Base-by-base conservation (phyloP, 2,329 filamentous ascomycete genomes). In the Xenosphaeropsis pyriputrescens region DNA sequence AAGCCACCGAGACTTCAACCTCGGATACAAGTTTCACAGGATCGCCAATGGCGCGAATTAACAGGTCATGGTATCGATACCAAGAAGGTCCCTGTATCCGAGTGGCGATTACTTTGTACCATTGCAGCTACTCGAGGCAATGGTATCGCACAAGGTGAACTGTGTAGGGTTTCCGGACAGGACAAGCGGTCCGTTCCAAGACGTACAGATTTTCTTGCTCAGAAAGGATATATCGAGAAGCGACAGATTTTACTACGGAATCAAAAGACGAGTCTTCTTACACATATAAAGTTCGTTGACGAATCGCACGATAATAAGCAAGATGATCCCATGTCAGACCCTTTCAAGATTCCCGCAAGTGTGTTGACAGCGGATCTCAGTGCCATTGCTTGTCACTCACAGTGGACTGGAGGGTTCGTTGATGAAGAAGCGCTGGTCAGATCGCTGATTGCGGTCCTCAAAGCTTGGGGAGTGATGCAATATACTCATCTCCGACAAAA, bases 151-250 rank as follows among this genome's bases (percentile, higher is more conserved):
- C 74, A 79, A 53, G 70, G 69, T 31, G 72, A 77, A 41, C 59
- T 78, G 17, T 67, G 69, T 13, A 64, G 65, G 15, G 56, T 74
- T 1, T 70, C 71, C 11, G 63, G 66, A 16, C 74, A 78, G 50
- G 74, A 78, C 52, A 78, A 78, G 49, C 66, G 73, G 36, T 77
- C 73, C 1, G 64, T 78, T 2, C 73, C 74, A 2, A 73, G 70
- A 40, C 61, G 74, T 26, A 79, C 74, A 0, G 71, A 76, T 44
- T 63, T 65, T 3, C 59, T 79, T 1, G 64, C 69, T 4, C 62
- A 63, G 43, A 76, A 77, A 48, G 72, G 73, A 13, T 78, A 78
- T 44, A 70, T 75, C 35, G 66, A 66, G 36, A 79, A 79, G 52
- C 64, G 72, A 31, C 70, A 71, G 4, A 67, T 71, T 1, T 63